A percentile compares a stretch with the other conserved stretches of the same genome.
These are phyloP conservation scores for Dryas drummondii DNA, from an alignment of 306 rosid species.

Conservation along the genomic window DNA sequence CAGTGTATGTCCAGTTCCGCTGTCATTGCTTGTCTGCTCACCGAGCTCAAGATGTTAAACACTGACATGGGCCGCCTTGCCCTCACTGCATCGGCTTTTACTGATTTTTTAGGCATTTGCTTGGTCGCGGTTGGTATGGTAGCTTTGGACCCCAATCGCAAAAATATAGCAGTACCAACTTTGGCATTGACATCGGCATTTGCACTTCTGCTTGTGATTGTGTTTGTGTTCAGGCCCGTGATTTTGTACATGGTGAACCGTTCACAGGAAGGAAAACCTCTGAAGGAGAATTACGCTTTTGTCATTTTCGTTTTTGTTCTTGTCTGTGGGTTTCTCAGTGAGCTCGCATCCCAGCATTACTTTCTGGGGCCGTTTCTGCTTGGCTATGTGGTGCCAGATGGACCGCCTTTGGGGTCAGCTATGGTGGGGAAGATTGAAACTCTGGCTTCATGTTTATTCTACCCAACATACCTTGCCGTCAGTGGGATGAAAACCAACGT, in stretches of 20 bases:
- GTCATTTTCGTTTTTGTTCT: constrained; percentile 36
- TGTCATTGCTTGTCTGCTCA: constrained; percentile 39
- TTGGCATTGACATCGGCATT: constrained; percentile 15
- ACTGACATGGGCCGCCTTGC: constrained; percentile 58
- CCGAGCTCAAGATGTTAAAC: constrained; percentile 60
- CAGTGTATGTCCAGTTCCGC: constrained; percentile 46
- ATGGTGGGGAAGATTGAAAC: constrained; percentile 45
- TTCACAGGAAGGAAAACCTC: constrained; percentile 19
- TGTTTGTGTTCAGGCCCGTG: constrained; percentile 34
- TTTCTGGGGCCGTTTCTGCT: constrained; percentile 50
- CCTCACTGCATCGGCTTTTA: constrained; percentile 40
- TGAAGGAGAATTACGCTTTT: constrained; percentile 25
- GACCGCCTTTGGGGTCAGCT: constrained; percentile 63
- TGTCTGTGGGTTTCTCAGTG: constrained; percentile 33
- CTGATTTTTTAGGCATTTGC: constrained; percentile 34
- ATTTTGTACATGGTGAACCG: constrained; percentile 26
- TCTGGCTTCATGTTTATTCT: constrained; percentile 32
- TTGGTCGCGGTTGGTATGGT: constrained; percentile 11
- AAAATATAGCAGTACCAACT: not conserved
- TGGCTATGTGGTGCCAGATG: constrained; percentile 56
- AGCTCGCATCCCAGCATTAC: constrained; percentile 55
- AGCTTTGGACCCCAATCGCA: not conserved
- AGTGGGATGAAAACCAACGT: constrained; percentile 54
- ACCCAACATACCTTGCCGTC: constrained; percentile 58
- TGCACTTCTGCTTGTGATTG: constrained; percentile 6